A percentile compares a stretch with the other conserved stretches of the same genome.
These are phyloP conservation scores for Lanzia echinophila DNA, from an alignment of 2,329 filamentous ascomycete genomes.

Conservation along the genomic window DNA sequence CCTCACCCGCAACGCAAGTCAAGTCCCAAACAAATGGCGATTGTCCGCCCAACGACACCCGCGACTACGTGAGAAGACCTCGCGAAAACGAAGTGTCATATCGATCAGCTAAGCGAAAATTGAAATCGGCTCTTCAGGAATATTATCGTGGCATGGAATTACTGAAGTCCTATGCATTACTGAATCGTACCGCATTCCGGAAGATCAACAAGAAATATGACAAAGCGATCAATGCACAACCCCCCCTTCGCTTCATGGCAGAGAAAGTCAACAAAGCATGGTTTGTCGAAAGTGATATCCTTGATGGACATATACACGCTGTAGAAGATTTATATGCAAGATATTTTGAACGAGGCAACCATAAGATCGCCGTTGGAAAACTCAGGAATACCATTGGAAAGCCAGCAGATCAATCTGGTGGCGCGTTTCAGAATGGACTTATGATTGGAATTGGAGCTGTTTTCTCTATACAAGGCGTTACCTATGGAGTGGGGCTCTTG, in stretches of 20 bases:
- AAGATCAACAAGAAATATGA: constrained; percentile 99
- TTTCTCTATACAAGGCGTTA: constrained; percentile 58
- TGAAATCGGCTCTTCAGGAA: constrained; percentile 86
- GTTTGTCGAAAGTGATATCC: constrained; percentile 83
- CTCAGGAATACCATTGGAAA: constrained; percentile 65
- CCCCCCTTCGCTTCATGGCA: constrained; percentile 74
- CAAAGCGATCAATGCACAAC: constrained; percentile 75
- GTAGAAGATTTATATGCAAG: constrained; percentile 89
- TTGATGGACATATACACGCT: constrained; percentile 72
- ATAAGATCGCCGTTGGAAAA: constrained; percentile 84
- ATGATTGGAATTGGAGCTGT: constrained; percentile 62
- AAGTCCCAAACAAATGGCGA: constrained; percentile 34
- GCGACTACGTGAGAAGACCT: constrained; percentile 44
- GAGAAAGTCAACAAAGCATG: constrained; percentile 86
- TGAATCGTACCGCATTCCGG: constrained; percentile 89
- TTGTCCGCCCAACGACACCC: constrained; percentile 26
- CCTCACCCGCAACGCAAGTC: constrained; percentile 29
- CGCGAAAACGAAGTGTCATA: constrained; percentile 65
- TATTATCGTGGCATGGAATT: constrained; percentile 89
- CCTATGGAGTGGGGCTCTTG: constrained; percentile 50
- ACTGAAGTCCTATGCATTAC: constrained; percentile 80
- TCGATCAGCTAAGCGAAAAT: constrained; percentile 78
- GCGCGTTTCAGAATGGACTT: constrained; percentile 55
- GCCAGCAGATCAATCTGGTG: constrained; percentile 48
- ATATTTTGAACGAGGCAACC: constrained; percentile 91